Conservation (phyloP, 768 basidiomycete species). For the Cyclocybe cylindracea region DNA sequence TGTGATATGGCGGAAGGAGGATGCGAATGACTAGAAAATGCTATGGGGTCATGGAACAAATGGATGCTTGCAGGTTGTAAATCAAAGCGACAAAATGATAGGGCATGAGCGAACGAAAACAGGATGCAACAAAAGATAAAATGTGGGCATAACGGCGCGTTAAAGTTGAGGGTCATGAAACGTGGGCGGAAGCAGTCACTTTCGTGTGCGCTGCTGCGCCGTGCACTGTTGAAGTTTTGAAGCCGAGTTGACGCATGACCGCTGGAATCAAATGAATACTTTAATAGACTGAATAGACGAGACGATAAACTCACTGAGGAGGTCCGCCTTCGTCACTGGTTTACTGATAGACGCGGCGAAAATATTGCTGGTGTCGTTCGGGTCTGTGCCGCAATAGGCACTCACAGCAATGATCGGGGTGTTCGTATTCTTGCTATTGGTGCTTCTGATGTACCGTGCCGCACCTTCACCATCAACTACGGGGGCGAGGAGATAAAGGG, state of each 20-base stretch:
- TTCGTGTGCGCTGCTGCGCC: slow-evolving; percentile 53
- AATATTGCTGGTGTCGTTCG: slow-evolving; percentile 61
- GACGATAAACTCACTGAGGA: slow-evolving; percentile 48
- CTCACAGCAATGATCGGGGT: slow-evolving; percentile 94
- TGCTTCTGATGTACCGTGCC: slow-evolving; percentile 95
- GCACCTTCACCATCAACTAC: slow-evolving; percentile 94
- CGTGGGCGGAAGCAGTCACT: slow-evolving; percentile 47
- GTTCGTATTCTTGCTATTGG: slow-evolving; percentile 90
- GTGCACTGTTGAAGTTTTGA: slow-evolving; percentile 80
- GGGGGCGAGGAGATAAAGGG: slow-evolving; percentile 4
- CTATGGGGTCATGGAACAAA: slow-evolving; percentile 19
- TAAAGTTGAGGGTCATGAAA: slow-evolving; percentile 32
- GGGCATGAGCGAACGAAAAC: slow-evolving; percentile 32
- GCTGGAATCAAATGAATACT: slow-evolving; percentile 24
- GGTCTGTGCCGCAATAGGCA: slow-evolving; percentile 77
- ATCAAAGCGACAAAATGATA: slow-evolving; percentile 34
- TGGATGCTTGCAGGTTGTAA: slow-evolving; percentile 35
- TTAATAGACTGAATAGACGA: slow-evolving; percentile 1
- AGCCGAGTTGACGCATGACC: slow-evolving; percentile 85
- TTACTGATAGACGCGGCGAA: slow-evolving; percentile 86
- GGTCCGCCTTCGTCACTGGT: slow-evolving; percentile 86
- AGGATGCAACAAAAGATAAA: slow-evolving; percentile 14
- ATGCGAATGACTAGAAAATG: slow-evolving; percentile 32
- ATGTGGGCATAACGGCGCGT: slow-evolving; percentile 24
- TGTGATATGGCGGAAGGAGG: slow-evolving; percentile 33